phyloP scores from a whole-genome alignment of 2,329 filamentous ascomycete genomes.

The Hypoxylon sp. region DNA sequence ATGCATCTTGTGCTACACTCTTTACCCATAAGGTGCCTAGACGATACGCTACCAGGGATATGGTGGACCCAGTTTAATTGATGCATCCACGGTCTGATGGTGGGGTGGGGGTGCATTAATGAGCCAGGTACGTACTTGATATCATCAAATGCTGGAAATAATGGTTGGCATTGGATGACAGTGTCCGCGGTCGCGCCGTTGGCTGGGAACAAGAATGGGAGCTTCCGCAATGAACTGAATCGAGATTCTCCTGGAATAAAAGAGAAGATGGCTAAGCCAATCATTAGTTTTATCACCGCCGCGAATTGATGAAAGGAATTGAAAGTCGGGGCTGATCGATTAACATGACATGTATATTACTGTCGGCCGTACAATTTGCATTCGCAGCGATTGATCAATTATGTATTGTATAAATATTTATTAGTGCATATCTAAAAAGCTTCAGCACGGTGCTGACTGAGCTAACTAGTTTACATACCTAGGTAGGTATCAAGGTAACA shows the following conservation, averaged over 20 bases:
- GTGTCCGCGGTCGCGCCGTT: slow-evolving; percentile 32
- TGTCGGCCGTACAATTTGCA: not conserved
- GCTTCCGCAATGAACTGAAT: slow-evolving; percentile 32
- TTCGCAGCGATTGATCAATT: not conserved
- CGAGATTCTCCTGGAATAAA: slow-evolving; percentile 32
- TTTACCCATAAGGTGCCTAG: slow-evolving; percentile 19
- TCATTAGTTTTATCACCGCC: slow-evolving; percentile 17
- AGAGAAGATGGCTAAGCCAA: slow-evolving; percentile 36
- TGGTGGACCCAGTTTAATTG: slow-evolving; percentile 27
- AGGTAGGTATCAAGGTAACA: slow-evolving; percentile 11
- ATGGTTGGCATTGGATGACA: slow-evolving; percentile 24
- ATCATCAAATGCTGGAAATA: slow-evolving; percentile 14
- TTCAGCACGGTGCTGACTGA: slow-evolving; percentile 8
- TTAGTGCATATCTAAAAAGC: slow-evolving; percentile 11
- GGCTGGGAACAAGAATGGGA: slow-evolving; percentile 39
- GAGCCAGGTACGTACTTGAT: slow-evolving; percentile 12
- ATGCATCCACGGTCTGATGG: slow-evolving; percentile 26
- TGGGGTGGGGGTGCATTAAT: slow-evolving; percentile 28
- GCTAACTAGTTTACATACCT: slow-evolving; percentile 1
- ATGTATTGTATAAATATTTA: no score
- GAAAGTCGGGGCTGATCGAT: slow-evolving; percentile 6
- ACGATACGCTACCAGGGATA: slow-evolving; percentile 26
- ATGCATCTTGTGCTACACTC: slow-evolving; percentile 23
- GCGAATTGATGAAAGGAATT: slow-evolving; percentile 5
- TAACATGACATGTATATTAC: slow-evolving; percentile 5